Percentiles rank a stretch among this genome's conserved stretches.
These are phyloP conservation scores for Citrus cavaleriei DNA, from an alignment of 345 rosid genomes.

Conservation along the genomic window DNA sequence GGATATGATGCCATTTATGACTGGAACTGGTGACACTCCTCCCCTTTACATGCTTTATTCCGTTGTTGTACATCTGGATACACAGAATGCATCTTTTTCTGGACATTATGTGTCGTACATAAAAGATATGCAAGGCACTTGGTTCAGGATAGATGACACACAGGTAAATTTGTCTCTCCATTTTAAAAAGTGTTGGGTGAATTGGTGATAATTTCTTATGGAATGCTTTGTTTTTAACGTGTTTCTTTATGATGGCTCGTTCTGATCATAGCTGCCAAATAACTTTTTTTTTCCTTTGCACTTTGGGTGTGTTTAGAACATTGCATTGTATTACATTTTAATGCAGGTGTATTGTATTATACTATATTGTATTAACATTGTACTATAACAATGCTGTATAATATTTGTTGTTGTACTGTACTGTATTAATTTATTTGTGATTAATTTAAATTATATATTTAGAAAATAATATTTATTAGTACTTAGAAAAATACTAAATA, in stretches of 20 bases:
- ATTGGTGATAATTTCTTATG: neutral
- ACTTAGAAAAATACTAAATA: no score
- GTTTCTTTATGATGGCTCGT: neutral
- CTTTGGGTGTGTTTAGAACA: no score
- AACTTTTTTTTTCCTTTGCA: neutral
- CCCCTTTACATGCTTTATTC: slow-evolving; percentile 76
- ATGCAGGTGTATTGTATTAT: no score
- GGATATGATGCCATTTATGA: slow-evolving; percentile 81
- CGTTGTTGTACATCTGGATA: slow-evolving; percentile 81
- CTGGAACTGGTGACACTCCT: slow-evolving; percentile 62
- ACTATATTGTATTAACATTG: no score
- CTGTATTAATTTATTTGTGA: no score
- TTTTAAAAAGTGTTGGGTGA: neutral
- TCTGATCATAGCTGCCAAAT: neutral
- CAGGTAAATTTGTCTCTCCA: slow-evolving; percentile 41
- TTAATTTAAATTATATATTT: no score
- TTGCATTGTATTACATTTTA: no score
- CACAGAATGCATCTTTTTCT: slow-evolving; percentile 76
- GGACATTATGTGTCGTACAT: slow-evolving; percentile 84
- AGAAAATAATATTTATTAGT: no score
- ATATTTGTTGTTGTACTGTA: no score
- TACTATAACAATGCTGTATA: no score
- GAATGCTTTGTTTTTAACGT: neutral
- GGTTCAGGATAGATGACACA: slow-evolving; percentile 79
- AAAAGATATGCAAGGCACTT: slow-evolving; percentile 62